These are phyloP conservation scores for Lactifluus subvellereus DNA, from an alignment of 768 basidiomycete species.

Conservation along the genomic window DNA sequence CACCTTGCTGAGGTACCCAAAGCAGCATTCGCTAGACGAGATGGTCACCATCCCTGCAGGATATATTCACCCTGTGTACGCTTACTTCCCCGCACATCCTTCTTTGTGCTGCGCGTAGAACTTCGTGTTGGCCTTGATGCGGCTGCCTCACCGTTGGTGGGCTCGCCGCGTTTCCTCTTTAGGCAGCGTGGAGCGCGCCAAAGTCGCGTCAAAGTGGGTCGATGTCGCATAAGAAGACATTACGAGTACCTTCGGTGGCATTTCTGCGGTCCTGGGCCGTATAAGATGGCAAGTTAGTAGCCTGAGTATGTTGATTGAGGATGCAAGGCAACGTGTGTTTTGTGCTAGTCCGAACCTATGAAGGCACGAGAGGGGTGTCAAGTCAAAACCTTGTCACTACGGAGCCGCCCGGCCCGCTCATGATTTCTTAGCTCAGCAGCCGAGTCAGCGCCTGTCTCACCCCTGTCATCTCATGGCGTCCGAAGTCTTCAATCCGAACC, in stretches of 20 bases:
- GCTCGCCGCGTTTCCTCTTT: conserved; percentile 55
- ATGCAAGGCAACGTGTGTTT: conserved; percentile 5
- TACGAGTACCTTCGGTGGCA: conserved; percentile 22
- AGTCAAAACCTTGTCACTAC: neutral
- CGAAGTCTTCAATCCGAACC: conserved; percentile 86
- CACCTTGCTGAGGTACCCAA: conserved; percentile 5
- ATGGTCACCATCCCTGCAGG: neutral
- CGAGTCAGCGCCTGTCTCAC: neutral
- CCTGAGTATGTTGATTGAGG: conserved; percentile 16
- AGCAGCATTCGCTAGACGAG: neutral
- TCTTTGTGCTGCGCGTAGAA: conserved; percentile 35
- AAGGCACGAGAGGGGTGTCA: neutral
- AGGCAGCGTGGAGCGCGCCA: conserved; percentile 3
- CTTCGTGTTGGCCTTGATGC: conserved; percentile 44
- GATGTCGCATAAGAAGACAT: neutral
- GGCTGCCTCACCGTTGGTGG: conserved; percentile 30
- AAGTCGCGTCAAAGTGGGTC: conserved; percentile 1
- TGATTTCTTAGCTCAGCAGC: neutral
- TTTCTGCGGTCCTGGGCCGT: neutral
- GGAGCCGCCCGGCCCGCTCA: conserved; percentile 1
- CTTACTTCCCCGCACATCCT: conserved; percentile 28
- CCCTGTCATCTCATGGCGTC: conserved; percentile 34
- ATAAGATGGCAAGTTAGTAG: conserved; percentile 15
- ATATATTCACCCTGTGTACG: neutral
- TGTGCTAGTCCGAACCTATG: neutral